phyloP scores from a whole-genome alignment of 2,329 filamentous ascomycete species.

The Fusarium sp. region DNA sequence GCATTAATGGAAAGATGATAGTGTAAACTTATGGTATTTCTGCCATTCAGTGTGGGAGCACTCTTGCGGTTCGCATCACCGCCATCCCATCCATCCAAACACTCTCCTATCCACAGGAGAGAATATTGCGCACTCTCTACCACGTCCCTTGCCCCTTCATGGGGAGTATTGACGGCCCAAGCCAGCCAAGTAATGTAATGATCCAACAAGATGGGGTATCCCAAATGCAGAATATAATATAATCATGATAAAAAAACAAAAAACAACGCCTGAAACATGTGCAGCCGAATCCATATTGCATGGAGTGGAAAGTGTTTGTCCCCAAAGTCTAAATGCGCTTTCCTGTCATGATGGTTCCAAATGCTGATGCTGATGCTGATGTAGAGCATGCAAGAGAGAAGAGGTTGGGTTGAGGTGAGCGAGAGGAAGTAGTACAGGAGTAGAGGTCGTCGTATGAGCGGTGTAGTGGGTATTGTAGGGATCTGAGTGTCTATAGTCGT shows the following conservation, averaged over 20 bases:
- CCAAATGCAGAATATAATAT: slow-evolving; percentile 38
- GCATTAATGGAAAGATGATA: not conserved
- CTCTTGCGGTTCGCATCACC: slow-evolving; percentile 34
- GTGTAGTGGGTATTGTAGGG: slow-evolving; percentile 15
- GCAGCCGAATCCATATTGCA: slow-evolving; percentile 16
- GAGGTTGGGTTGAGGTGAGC: slow-evolving; percentile 24
- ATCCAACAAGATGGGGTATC: slow-evolving; percentile 46
- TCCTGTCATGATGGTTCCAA: slow-evolving; percentile 26
- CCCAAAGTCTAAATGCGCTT: slow-evolving; percentile 46
- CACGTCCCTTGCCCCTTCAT: slow-evolving; percentile 1
- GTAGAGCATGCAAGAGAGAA: slow-evolving; percentile 19
- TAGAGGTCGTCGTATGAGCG: slow-evolving; percentile 14
- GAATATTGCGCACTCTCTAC: slow-evolving; percentile 11
- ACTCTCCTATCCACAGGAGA: slow-evolving; percentile 18
- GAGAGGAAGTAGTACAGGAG: slow-evolving; percentile 32
- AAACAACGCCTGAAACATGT: slow-evolving; percentile 44
- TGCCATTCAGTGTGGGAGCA: slow-evolving; percentile 56
- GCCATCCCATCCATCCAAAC: slow-evolving; percentile 25
- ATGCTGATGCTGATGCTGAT: slow-evolving; percentile 29
- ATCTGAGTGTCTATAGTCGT: slow-evolving; percentile 46
- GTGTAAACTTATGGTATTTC: slow-evolving; percentile 55
- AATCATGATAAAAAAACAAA: slow-evolving; percentile 13
- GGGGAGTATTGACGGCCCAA: not conserved
- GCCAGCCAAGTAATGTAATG: slow-evolving; percentile 22
- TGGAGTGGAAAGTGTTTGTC: slow-evolving; percentile 19